phyloP scores from a whole-genome alignment of 139 green algal species.

The Ettlia oleoabundans region DNA sequence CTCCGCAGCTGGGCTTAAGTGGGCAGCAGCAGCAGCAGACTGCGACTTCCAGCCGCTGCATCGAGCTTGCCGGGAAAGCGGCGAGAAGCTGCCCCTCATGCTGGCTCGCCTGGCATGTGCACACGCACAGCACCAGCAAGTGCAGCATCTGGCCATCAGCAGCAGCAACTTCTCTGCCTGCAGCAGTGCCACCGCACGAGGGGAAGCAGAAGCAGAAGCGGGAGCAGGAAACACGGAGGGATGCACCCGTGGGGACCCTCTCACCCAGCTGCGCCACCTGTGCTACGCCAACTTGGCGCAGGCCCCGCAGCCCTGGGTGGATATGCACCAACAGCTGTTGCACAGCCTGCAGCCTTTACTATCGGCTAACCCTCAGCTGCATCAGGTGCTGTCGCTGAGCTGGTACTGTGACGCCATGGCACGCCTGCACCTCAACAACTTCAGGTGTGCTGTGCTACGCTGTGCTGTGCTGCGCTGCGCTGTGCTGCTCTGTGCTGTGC shows the following conservation, averaged over 20 bases:
- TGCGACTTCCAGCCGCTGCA: conserved; percentile 25
- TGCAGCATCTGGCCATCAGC: neutral
- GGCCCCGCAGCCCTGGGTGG: conserved; percentile 49
- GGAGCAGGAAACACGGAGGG: neutral
- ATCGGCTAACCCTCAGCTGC: too few species aligned
- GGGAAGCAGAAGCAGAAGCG: neutral
- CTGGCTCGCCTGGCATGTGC: conserved; percentile 45
- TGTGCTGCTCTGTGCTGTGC: conserved; percentile 21
- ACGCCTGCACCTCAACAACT: conserved; percentile 59
- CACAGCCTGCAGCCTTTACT: conserved; percentile 31
- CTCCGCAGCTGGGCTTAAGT: neutral
- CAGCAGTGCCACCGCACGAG: neutral
- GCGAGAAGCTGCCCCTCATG: conserved; percentile 56
- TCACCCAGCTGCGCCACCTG: conserved; percentile 48
- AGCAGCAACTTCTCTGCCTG: neutral
- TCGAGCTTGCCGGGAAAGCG: conserved; percentile 4
- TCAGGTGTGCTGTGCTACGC: too few species aligned
- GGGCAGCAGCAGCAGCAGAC: neutral
- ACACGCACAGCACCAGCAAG: neutral
- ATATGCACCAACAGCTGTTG: conserved; percentile 47
- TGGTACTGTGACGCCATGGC: conserved; percentile 42
- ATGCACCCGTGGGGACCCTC: neutral
- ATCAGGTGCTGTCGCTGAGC: neutral
- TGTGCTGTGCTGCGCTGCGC: too few species aligned
- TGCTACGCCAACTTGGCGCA: conserved; percentile 58